Evolutionary conservation across 352 stramenopile genomes (phyloP), one percentile per base, ranked within the genome.

Genomic region (Pythium folliculosum): DNA sequence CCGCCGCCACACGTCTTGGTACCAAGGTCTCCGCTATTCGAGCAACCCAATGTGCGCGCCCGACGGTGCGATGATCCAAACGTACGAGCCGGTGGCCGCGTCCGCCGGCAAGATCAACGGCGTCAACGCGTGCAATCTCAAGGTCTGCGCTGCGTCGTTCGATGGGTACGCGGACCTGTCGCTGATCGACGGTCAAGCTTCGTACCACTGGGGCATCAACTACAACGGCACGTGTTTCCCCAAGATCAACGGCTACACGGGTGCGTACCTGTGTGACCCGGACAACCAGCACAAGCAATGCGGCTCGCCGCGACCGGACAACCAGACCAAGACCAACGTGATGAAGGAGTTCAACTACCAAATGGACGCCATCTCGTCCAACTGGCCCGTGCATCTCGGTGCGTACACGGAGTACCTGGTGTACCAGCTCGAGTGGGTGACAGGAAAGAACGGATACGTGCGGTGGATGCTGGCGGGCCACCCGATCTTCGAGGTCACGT

Each of bases 361-460:
- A 25, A 86, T 86, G 73, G 81, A 90, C 49, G 75, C 80, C 0
- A 86, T 90, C 40, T 90, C 82, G 27, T 73, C 80, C 0, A 90
- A 88, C 32, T 87, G 78, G 80, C 72, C 73, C 6, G 72, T 89
- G 49, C 78, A 83, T 51, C 58, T 86, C n/a, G 76, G 70, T 2
- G 77, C 67, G 0, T 90, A 90, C 63, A 68, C 67, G 1, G 73
- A 76, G n/a, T 90, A 62, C 52, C 32, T 86, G 22, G 69, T 59
- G 14, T 90, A 88, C 56, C 79, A 88, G 50, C 30, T 89, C 7
- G 80, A 89, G 50, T 89, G 80, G 80, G 77, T 85, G 43, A 79
- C 75, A 6, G 81, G 81, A 0, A 50, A 67, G 32, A 77, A 79
- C 3, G 81, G 81, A 14, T 88, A 86, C 53, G 67, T 86, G 14